A percentile compares a stretch with the other conserved stretches of the same genome.
These are phyloP conservation scores for Tetratostichococcus sp. DNA, from an alignment of 139 green algal species.

Conservation along the genomic window DNA sequence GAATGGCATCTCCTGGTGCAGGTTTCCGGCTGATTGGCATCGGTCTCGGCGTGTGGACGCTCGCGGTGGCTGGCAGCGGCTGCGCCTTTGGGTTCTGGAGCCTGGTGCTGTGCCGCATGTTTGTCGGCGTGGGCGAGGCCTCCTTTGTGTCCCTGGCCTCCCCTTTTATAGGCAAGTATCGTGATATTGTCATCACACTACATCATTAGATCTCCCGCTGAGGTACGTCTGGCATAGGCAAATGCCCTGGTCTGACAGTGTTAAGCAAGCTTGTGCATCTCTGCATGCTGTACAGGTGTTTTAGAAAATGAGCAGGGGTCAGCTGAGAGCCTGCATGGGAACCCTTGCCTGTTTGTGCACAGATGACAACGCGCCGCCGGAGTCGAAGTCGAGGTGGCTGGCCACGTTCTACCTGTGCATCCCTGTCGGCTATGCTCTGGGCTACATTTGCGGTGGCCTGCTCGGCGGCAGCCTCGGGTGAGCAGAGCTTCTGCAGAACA, in stretches of 20 bases:
- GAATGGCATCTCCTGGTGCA: no score
- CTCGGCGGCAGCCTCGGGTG: slow-evolving; percentile 34
- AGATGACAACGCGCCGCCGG: slow-evolving; percentile 83
- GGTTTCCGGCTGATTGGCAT: slow-evolving; percentile 77
- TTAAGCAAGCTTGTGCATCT: no score
- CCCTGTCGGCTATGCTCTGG: slow-evolving; percentile 69
- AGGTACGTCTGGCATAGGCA: no score
- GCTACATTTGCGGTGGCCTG: slow-evolving; percentile 81
- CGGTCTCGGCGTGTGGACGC: slow-evolving; percentile 80
- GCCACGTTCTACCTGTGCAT: slow-evolving; percentile 92
- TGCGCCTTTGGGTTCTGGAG: slow-evolving; percentile 47
- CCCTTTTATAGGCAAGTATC: slow-evolving; percentile 82
- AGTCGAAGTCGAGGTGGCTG: slow-evolving; percentile 74
- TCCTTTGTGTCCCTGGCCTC: slow-evolving; percentile 89
- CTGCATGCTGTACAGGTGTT: no score
- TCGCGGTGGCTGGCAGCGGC: slow-evolving; percentile 65
- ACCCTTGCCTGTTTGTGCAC: background rate
- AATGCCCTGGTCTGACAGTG: no score
- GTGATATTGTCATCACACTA: no score
- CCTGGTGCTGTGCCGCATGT: slow-evolving; percentile 61
- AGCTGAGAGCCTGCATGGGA: no score
- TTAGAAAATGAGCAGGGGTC: no score
- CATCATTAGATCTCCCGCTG: no score
- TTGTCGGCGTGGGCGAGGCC: slow-evolving; percentile 90
- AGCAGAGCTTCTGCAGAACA: no score